Conservation (phyloP, 768 basidiomycete genomes). For the Strobilomyces confusus region DNA sequence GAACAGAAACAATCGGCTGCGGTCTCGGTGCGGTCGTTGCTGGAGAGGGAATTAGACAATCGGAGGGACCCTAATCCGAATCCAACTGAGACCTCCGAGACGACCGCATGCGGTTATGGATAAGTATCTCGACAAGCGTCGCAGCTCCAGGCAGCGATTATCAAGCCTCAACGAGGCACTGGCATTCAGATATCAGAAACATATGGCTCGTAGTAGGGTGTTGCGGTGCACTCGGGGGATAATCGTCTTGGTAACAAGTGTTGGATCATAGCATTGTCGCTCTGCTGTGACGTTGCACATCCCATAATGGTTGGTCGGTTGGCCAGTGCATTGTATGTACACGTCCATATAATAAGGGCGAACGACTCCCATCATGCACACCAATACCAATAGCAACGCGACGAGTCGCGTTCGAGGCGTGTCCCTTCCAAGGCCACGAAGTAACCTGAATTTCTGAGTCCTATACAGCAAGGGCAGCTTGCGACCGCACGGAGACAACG, state of each 20-base stretch:
- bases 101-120: too few relatives aligned
- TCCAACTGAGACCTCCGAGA: too few relatives aligned
- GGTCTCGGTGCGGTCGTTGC: too few relatives aligned
- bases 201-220: not conserved
- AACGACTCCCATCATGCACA: not conserved
- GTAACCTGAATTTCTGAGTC: not conserved
- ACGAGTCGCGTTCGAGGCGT: not conserved
- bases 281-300: not conserved
- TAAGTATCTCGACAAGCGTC: too few relatives aligned
- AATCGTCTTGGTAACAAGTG: not conserved
- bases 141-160: too few relatives aligned
- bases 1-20: too few relatives aligned
- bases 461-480: not conserved
- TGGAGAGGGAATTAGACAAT: too few relatives aligned
- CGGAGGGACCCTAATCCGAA: too few relatives aligned
- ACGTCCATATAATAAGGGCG: not conserved
- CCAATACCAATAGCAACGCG: not conserved
- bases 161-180: too few relatives aligned
- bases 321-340: not conserved
- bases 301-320: not conserved
- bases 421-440: not conserved
- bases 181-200: not conserved
- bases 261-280: not conserved
- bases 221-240: not conserved
- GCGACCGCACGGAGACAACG: not conserved